Percentiles rank a stretch among this genome's conserved stretches.
Conservation (phyloP, 352 stramenopile species). For the Blastocystis sp. region DNA sequence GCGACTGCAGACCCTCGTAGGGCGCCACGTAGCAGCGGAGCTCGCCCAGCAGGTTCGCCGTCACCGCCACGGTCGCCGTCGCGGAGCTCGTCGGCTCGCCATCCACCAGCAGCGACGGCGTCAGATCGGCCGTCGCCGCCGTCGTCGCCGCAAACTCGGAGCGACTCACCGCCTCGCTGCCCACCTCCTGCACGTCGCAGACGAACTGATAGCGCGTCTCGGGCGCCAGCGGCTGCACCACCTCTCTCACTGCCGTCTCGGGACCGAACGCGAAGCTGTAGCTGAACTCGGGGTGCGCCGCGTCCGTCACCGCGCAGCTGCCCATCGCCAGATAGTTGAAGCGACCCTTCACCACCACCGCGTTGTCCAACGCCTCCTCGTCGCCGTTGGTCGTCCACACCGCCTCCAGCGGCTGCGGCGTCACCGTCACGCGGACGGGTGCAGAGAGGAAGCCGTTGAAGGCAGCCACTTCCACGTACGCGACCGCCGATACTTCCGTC, state of each 20-base stretch:
- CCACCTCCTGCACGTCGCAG: neutral
- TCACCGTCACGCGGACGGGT: neutral
- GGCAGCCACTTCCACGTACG: neutral
- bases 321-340: conserved; percentile 12
- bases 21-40: conserved; percentile 27
- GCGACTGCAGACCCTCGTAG: neutral
- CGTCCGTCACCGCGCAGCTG: neutral
- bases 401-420: neutral
- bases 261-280: neutral
- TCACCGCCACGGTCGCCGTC: neutral
- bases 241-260: neutral
- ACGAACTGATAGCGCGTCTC: neutral
- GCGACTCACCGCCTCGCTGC: neutral
- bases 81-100: neutral
- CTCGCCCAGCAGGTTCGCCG: neutral
- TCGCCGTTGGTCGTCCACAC: neutral
- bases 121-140: neutral
- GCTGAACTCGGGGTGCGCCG: neutral
- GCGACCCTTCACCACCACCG: neutral
- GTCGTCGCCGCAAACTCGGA: neutral
- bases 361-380: neutral
- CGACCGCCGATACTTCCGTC: neutral
- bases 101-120: conserved; percentile 12
- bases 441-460: conserved; percentile 7
- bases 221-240: neutral